phyloP scores from a whole-genome alignment of 2,329 filamentous ascomycete species.

The Aspergillus pseudotamarii region DNA sequence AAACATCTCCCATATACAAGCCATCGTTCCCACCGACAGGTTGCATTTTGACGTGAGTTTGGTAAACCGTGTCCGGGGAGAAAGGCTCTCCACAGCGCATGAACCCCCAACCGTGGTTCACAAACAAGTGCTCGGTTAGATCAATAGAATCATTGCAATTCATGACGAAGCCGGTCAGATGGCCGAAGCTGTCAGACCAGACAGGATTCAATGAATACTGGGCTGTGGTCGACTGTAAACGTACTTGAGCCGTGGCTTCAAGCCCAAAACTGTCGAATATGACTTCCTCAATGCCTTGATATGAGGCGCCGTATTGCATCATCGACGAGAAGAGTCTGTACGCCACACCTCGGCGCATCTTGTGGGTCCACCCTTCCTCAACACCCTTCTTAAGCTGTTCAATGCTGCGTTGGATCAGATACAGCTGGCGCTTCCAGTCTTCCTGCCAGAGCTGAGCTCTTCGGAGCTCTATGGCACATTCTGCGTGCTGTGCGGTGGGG shows the following conservation, averaged over 20 bases:
- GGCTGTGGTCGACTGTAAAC: not conserved
- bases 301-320: not conserved
- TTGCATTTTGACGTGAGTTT: slow-evolving; percentile 5
- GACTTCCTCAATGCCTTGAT: not conserved
- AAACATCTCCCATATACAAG: not conserved
- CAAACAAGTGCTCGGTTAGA: not conserved
- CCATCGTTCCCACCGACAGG: not conserved
- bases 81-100: not conserved
- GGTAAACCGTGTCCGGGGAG: not conserved
- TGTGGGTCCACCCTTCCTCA: not conserved
- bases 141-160: not conserved
- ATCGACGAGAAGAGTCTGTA: not conserved
- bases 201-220: not conserved
- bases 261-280: not conserved
- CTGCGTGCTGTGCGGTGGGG: not conserved
- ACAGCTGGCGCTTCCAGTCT: not conserved
- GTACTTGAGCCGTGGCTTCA: not conserved
- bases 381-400: not conserved
- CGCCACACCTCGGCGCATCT: not conserved
- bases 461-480: not conserved
- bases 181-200: not conserved
- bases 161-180: not conserved
- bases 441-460: not conserved
- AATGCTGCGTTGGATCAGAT: not conserved
- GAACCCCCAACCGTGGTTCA: not conserved